These are phyloP conservation scores for Symbiodinium pilosum DNA, from an alignment of 73 alveolate genomes.

Conservation along the genomic window DNA sequence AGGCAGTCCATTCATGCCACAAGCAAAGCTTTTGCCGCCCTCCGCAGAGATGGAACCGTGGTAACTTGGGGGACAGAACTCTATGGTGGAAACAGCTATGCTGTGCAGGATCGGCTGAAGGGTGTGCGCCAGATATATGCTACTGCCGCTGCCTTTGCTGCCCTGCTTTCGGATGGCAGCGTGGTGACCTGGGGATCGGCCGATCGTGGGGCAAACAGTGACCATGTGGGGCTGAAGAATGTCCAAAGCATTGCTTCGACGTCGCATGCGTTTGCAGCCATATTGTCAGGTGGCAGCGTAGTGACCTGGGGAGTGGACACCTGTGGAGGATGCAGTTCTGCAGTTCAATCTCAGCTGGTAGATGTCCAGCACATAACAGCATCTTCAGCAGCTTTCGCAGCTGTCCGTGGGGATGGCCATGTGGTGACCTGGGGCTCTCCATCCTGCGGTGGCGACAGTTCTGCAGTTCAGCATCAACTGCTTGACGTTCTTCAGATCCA, in stretches of 20 bases:
- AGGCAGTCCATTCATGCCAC: neutral
- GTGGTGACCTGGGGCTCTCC: slow-evolving; percentile 12
- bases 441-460: neutral
- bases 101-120: neutral
- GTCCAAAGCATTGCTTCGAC: neutral
- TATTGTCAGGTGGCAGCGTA: neutral
- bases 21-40: neutral
- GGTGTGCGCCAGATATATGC: neutral
- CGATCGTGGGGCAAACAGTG: neutral
- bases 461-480: neutral
- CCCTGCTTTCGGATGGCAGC: neutral
- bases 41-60: neutral
- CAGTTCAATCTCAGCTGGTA: neutral
- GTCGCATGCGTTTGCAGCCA: neutral
- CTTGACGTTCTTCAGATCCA: neutral
- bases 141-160: neutral
- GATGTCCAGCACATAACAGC: neutral
- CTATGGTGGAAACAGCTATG: neutral
- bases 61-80: neutral
- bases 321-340: neutral
- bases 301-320: neutral
- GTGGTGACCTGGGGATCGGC: neutral
- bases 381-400: neutral
- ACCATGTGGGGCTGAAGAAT: neutral
- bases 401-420: neutral